phyloP scores from a whole-genome alignment of 2,329 filamentous ascomycete species.

The Sporothrix brasiliensis region DNA sequence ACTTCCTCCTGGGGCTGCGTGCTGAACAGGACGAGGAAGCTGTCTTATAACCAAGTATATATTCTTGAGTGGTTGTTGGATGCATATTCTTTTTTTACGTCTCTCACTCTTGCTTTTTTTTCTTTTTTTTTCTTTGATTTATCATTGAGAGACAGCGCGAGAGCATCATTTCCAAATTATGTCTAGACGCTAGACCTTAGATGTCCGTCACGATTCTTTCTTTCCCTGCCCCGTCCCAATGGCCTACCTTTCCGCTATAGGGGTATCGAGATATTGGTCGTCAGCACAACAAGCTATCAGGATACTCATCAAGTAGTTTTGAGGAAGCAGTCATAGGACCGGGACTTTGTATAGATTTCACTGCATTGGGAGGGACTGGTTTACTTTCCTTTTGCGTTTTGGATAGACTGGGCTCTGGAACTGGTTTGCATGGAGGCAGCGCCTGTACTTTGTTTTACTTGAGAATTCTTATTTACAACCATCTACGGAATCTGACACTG shows the following conservation, averaged over 20 bases:
- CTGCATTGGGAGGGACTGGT: neutral
- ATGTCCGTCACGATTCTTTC: conserved; percentile 6
- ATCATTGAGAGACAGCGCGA: conserved; percentile 18
- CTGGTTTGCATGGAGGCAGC: conserved; percentile 21
- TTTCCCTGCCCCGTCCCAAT: neutral
- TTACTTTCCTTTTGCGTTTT: conserved; percentile 4
- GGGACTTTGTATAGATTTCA: conserved; percentile 10
- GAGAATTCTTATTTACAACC: neutral
- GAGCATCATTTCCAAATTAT: neutral
- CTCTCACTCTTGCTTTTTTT: neutral
- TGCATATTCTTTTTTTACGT: neutral
- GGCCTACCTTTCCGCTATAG: neutral
- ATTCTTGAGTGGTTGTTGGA: neutral
- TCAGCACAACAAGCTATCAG: neutral
- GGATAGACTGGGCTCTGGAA: conserved; percentile 16
- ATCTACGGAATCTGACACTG: neutral
- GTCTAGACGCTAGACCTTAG: neutral
- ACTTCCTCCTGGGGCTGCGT: conserved; percentile 72
- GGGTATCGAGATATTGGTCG: neutral
- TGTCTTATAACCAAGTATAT: conserved; percentile 16
- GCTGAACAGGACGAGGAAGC: conserved; percentile 45
- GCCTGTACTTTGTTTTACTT: neutral
- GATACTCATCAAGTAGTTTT: neutral
- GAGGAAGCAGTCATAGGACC: neutral
- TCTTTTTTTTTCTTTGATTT: neutral